Evolutionary conservation across 805 yeast species (phyloP).

Genomic region (Metschnikowia chrysomelidarum): DNA sequence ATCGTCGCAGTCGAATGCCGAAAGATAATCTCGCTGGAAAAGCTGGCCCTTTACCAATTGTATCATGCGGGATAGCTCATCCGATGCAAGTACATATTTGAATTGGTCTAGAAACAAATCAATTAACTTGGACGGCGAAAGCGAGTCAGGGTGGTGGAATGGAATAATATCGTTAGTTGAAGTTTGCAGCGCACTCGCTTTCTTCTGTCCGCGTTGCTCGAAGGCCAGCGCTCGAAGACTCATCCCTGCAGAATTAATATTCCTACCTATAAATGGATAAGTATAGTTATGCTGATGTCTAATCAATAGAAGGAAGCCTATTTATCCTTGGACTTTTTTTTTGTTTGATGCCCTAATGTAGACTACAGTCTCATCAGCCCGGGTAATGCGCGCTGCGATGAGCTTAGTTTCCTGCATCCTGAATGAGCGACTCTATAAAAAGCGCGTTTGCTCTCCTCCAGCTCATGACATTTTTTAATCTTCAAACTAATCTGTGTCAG

Average conservation of each 20-base stretch:
- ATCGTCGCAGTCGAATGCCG: constrained; percentile 63
- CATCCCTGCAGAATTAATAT: too few relatives aligned
- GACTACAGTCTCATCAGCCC: too few relatives aligned
- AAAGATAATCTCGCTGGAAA: constrained; percentile 64
- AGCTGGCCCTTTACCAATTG: constrained; percentile 71
- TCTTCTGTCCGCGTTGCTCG: constrained; percentile 8
- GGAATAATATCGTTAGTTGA: constrained; percentile 30
- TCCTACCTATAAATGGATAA: too few relatives aligned
- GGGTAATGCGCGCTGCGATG: constrained; percentile 11
- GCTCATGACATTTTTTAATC: constrained; percentile 12
- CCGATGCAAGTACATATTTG: constrained; percentile 31
- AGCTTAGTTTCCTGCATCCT: too few relatives aligned
- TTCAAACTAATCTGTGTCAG: constrained; percentile 37
- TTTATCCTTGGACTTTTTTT: too few relatives aligned
- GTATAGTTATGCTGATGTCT: too few relatives aligned
- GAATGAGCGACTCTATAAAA: too few relatives aligned
- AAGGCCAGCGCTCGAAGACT: constrained; percentile 10
- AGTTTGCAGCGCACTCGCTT: background rate
- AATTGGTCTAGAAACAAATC: constrained; percentile 36
- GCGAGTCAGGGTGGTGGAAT: constrained; percentile 28
- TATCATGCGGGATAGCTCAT: constrained; percentile 42
- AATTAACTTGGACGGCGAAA: constrained; percentile 36
- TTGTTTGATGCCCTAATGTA: too few relatives aligned
- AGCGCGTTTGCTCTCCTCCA: background rate
- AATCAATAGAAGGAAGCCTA: too few relatives aligned